Conservation (phyloP, 768 basidiomycete genomes). For the Mycena haematopus region DNA sequence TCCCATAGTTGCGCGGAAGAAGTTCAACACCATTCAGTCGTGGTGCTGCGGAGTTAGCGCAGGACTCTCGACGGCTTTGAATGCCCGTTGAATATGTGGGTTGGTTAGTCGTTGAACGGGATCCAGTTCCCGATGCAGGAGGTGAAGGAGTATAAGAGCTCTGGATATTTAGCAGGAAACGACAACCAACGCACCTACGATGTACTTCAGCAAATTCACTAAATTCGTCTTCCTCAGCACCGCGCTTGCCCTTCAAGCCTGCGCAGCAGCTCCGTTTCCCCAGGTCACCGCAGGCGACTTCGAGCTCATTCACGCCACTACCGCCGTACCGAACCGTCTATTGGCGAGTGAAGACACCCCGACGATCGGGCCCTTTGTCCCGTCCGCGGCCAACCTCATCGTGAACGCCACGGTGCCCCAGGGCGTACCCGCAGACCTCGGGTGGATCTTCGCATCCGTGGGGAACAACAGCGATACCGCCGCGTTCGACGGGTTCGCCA, state of each 20-base stretch:
- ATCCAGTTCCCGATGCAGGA: no score
- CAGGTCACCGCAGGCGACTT: conserved; percentile 6
- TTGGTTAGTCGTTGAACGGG: no score
- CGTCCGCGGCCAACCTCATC: conserved; percentile 22
- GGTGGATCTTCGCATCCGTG: conserved; percentile 16
- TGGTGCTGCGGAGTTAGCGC: no score
- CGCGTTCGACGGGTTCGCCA: conserved; percentile 14
- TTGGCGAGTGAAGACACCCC: conserved; percentile 2
- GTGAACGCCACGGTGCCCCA: conserved; percentile 8
- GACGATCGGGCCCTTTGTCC: conserved; percentile 15
- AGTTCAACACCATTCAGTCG: no score
- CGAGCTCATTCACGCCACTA: conserved; percentile 8
- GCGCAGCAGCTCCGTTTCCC: conserved; percentile 4
- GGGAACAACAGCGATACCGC: neutral
- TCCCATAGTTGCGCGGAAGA: no score
- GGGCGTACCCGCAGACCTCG: conserved; percentile 10
- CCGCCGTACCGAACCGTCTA: conserved; percentile 9
- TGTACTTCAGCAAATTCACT: no score
- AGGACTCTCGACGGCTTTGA: no score
- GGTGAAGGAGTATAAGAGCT: no score
- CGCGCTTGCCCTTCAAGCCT: conserved; percentile 1
- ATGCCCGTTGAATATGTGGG: no score
- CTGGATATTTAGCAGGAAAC: no score
- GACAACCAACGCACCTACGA: no score
- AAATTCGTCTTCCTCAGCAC: no score